These are phyloP conservation scores for Melastoma candidum DNA, from an alignment of 441 rosid genomes.

Conservation along the genomic window DNA sequence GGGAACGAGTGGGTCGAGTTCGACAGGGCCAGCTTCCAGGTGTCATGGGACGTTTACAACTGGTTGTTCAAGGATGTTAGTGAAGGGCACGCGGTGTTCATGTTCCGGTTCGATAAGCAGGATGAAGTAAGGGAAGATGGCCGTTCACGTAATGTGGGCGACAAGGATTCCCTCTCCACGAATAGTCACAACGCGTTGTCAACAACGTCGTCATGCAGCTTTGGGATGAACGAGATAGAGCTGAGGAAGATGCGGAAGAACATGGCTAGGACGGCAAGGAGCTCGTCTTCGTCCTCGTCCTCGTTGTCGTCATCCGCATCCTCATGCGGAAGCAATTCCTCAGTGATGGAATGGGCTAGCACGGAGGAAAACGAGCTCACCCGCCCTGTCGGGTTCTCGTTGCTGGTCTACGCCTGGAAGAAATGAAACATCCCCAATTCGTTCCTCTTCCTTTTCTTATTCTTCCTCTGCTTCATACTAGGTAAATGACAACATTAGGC, in stretches of 20 bases:
- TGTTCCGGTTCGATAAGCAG: slow-evolving; percentile 8
- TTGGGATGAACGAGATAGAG: slow-evolving; percentile 7
- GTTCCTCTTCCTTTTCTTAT: no score
- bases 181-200: neutral
- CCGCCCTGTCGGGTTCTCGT: neutral
- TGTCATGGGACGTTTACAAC: slow-evolving; percentile 10
- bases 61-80: slow-evolving; percentile 1
- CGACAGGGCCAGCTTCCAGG: slow-evolving; percentile 5
- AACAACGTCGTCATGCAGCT: neutral
- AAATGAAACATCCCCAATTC: neutral
- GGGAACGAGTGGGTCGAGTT: slow-evolving; percentile 6
- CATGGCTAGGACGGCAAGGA: neutral
- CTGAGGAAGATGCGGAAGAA: slow-evolving; percentile 9
- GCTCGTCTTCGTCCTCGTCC: neutral
- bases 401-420: slow-evolving; percentile 10
- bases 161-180: neutral
- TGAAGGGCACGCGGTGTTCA: slow-evolving; percentile 4
- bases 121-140: neutral
- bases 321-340: neutral
- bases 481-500: no score
- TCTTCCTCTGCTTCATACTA: no score
- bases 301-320: slow-evolving; percentile 3
- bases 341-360: slow-evolving; percentile 9
- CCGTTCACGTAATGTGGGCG: no score
- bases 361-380: slow-evolving; percentile 4